These are phyloP conservation scores for Podila clonocystis DNA, from an alignment of 192 early-diverging fungal genomes.

Conservation along the genomic window DNA sequence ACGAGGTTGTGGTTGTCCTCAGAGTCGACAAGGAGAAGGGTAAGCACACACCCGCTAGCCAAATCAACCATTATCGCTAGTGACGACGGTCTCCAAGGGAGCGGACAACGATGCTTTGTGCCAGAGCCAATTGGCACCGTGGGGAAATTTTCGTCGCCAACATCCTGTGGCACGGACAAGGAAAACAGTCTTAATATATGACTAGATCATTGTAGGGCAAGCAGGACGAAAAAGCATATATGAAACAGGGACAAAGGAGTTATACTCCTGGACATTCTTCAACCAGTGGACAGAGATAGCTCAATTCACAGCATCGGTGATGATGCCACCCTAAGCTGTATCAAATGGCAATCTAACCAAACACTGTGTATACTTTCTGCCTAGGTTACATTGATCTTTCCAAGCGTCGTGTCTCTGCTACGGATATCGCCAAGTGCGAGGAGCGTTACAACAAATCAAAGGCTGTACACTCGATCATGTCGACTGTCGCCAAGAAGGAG, in stretches of 20 bases:
- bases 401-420: conserved; percentile 90
- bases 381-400: conserved; percentile 98
- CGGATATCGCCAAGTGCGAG: conserved; percentile 90
- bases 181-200: neutral
- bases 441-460: conserved; percentile 96
- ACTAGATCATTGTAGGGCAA: too few relatives aligned
- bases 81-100: too few relatives aligned
- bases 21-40: conserved; percentile 98
- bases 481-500: conserved; percentile 89
- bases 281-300: too few relatives aligned
- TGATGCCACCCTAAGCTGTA: neutral
- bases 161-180: neutral
- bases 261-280: too few relatives aligned
- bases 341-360: neutral
- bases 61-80: too few relatives aligned
- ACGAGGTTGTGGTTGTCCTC: conserved; percentile 93
- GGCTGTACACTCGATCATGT: conserved; percentile 86
- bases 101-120: neutral
- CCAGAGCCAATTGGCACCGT: neutral
- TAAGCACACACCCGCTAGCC: conserved; percentile 22
- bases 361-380: neutral
- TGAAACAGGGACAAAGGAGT: too few relatives aligned
- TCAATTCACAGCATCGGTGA: neutral
- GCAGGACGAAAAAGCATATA: too few relatives aligned
- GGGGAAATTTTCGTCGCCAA: neutral